A percentile compares a stretch with the other conserved stretches of the same genome.
phyloP scores from a whole-genome alignment of 176 grass and related monocot species.

The Pharus latifolius region DNA sequence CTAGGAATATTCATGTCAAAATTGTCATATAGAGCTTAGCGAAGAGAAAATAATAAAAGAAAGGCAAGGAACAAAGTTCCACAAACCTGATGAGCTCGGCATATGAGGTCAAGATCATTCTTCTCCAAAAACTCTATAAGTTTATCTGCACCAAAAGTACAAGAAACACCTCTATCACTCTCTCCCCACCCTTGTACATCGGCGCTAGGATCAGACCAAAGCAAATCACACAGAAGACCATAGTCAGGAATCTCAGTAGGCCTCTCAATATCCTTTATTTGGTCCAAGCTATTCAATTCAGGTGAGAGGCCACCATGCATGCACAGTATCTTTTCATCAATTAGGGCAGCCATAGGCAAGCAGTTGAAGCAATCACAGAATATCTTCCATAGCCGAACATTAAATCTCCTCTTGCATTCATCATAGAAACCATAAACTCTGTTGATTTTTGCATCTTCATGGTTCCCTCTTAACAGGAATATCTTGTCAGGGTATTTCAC shows the following conservation, averaged over 20 bases:
- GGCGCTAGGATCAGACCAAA: constrained; percentile 71
- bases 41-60: neutral
- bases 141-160: constrained; percentile 70
- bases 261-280: constrained; percentile 62
- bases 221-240: constrained; percentile 67
- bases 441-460: constrained; percentile 80
- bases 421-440: constrained; percentile 83
- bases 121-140: constrained; percentile 76
- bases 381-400: constrained; percentile 76
- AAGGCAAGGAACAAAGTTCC: neutral
- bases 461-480: constrained; percentile 64
- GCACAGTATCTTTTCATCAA: constrained; percentile 61
- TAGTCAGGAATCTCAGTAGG: constrained; percentile 68
- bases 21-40: neutral
- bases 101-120: constrained; percentile 76
- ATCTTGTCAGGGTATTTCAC: constrained; percentile 71
- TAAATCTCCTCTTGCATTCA: constrained; percentile 78
- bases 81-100: constrained; percentile 56
- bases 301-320: constrained; percentile 79
- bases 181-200: constrained; percentile 60
- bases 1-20: constrained; percentile 3
- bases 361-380: constrained; percentile 85
- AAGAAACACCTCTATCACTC: constrained; percentile 79
- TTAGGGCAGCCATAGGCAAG: constrained; percentile 61
- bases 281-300: constrained; percentile 62